Evolutionary conservation across 2,329 filamentous ascomycete species (phyloP).

Genomic region (Coniochaeta pulveracea): DNA sequence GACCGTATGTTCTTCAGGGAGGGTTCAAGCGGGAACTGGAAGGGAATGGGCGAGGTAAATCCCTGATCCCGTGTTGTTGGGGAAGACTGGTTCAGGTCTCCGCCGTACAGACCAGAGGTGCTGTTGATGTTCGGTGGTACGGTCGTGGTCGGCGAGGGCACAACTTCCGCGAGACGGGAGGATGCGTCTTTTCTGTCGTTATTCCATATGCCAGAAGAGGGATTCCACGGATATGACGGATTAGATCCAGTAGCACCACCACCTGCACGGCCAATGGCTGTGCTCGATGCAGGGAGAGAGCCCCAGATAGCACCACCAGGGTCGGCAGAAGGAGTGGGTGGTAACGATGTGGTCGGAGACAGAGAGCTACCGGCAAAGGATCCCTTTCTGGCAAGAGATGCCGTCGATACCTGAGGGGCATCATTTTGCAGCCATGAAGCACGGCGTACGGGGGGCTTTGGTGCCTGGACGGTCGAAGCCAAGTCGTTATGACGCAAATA

Average conservation of each 20-base stretch:
- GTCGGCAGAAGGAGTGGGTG: conserved; percentile 67
- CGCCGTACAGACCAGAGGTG: conserved; percentile 34
- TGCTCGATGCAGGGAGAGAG: conserved; percentile 35
- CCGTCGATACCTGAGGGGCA: conserved; percentile 48
- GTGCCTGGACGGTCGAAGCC: conserved; percentile 34
- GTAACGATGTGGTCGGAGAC: conserved; percentile 70
- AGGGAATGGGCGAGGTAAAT: conserved; percentile 61
- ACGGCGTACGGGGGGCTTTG: conserved; percentile 57
- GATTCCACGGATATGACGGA: too few species aligned
- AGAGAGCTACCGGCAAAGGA: conserved; percentile 69
- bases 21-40: conserved; percentile 78
- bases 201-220: conserved; percentile 76
- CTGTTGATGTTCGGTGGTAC: conserved; percentile 47
- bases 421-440: conserved; percentile 87
- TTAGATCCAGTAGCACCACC: too few species aligned
- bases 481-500: conserved; percentile 43
- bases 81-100: conserved; percentile 33
- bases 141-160: conserved; percentile 62
- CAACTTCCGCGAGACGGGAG: conserved; percentile 60
- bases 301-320: conserved; percentile 40
- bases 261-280: conserved; percentile 34
- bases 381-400: conserved; percentile 57
- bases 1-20: conserved; percentile 90
- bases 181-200: conserved; percentile 67
- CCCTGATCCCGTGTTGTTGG: conserved; percentile 39